Evolutionary conservation across 306 rosid genomes (phyloP), one percentile per base, ranked within the genome.

Genomic region (Crotalaria pallida): DNA sequence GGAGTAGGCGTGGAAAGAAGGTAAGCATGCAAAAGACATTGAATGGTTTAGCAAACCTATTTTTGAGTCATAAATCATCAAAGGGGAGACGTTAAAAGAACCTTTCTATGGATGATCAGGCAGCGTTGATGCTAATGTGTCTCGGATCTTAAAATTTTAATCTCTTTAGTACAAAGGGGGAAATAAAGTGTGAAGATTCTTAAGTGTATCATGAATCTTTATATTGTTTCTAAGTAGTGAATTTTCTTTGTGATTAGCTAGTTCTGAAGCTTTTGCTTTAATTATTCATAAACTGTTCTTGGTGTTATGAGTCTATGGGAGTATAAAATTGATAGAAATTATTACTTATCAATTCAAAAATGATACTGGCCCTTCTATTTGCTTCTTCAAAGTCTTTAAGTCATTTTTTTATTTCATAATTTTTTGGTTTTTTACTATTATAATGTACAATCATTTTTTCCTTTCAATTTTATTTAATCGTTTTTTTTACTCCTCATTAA

Each of bases 41-140:
- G 0, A 18, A 82, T 77, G 84, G 82, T 59, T 44, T 89, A 56
- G 91, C 89, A 1, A 87, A 91, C 17, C 96, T 89, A 27, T 92
- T 91, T 3, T 68, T 87, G 87, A 83, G 83, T 92, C 92, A 86
- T 59, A 75, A 96, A 84, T 83, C 97, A 10, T 63, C 76, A 0
- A 84, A 82, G 13, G 47, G 12, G 15, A 41, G 47, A 15, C 47
- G 3, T 26, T 71, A 88, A 75, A 91, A 79, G 86, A 91, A 85
- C 74, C 41, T 91, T 1, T 90, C 91, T 0, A 96, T 91, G 58
- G 99, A 89, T 57, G 97, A 95, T 76, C 89, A 87, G 85, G 97
- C 96, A 22, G 99, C 99, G 0, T 87, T 95, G 34, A 9, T 95
- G 3, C 71, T 91, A 50, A 95, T 95, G 99, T 92, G 97, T 8